These are phyloP conservation scores for Antitrichia curtipendula DNA, from an alignment of 225 moss, liverwort and hornwort species.

Conservation along the genomic window DNA sequence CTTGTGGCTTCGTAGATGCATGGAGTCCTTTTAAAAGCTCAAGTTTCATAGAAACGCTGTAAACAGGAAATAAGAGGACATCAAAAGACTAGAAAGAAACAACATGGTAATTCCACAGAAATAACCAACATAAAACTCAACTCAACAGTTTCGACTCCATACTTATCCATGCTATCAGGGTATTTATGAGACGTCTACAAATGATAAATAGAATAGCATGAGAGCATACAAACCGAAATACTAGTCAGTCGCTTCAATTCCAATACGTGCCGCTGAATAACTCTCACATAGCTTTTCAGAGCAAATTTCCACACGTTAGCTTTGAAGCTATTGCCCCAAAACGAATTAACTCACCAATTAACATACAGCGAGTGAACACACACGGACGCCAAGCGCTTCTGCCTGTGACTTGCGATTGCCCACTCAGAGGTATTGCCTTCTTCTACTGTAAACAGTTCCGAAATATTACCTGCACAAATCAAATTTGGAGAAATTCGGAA, in stretches of 20 bases:
- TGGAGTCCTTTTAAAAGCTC: conserved; percentile 45
- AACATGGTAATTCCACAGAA: background rate
- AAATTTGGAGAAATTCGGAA: background rate
- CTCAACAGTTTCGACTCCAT: background rate
- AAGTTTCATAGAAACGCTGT: conserved; percentile 49
- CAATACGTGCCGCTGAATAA: background rate
- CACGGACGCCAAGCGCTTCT: conserved; percentile 75
- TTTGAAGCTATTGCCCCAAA: background rate
- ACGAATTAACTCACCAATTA: conserved; percentile 57
- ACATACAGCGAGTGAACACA: conserved; percentile 53
- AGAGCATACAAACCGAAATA: background rate
- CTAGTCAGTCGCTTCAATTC: background rate
- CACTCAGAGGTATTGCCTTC: conserved; percentile 38
- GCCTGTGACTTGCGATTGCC: conserved; percentile 52
- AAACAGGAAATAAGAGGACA: background rate
- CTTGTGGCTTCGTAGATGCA: conserved; percentile 21
- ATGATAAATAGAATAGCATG: background rate
- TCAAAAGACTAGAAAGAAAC: background rate
- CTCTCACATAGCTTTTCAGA: background rate
- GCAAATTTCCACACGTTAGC: background rate
- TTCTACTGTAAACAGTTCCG: conserved; percentile 50
- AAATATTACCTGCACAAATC: conserved; percentile 38
- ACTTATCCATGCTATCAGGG: background rate
- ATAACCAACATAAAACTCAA: background rate
- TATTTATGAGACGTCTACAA: background rate